Evolutionary conservation across 106 monocot species (phyloP).

Genomic region (Dendrobium huoshanense): DNA sequence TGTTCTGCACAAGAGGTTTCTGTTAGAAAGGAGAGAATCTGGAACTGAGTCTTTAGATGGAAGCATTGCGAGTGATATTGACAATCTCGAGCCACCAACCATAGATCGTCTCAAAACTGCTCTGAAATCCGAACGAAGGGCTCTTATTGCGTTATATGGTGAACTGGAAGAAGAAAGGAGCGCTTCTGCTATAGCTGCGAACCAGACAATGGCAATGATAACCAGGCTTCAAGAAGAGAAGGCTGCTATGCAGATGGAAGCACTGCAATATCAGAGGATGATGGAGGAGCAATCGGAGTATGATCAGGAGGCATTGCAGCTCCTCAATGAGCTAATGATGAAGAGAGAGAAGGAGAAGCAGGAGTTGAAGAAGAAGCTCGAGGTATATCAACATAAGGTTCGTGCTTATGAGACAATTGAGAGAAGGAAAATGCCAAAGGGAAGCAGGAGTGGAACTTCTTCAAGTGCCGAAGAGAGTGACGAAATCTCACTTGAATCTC

Average conservation of each 20-base stretch:
- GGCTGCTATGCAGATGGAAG: slow-evolving; percentile 97
- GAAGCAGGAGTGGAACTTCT: slow-evolving; percentile 24
- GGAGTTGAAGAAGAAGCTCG: slow-evolving; percentile 57
- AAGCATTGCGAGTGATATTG: slow-evolving; percentile 59
- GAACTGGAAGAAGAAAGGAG: slow-evolving; percentile 95
- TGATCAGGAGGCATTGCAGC: slow-evolving; percentile 87
- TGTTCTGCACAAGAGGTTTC: slow-evolving; percentile 1
- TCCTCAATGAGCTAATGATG: slow-evolving; percentile 81
- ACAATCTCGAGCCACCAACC: slow-evolving; percentile 33
- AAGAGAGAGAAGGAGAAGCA: slow-evolving; percentile 59
- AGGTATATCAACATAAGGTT: slow-evolving; percentile 51
- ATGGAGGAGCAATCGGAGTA: slow-evolving; percentile 97
- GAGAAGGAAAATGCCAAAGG: slow-evolving; percentile 23
- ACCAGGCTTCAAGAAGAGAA: slow-evolving; percentile 91
- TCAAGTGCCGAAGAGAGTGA: slow-evolving; percentile 56
- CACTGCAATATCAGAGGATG: slow-evolving; percentile 90
- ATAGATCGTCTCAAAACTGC: slow-evolving; percentile 63
- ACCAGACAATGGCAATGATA: slow-evolving; percentile 98
- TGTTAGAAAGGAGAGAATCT: slow-evolving; percentile 44
- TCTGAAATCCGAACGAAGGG: slow-evolving; percentile 44
- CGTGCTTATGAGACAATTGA: slow-evolving; percentile 44
- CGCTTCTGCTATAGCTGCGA: slow-evolving; percentile 82
- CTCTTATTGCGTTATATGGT: slow-evolving; percentile 49
- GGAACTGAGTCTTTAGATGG: slow-evolving; percentile 59
- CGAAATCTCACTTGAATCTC: slow-evolving; percentile 17